Evolutionary conservation across 352 stramenopile genomes (phyloP).

Genomic region (Phytophthora syringae): DNA sequence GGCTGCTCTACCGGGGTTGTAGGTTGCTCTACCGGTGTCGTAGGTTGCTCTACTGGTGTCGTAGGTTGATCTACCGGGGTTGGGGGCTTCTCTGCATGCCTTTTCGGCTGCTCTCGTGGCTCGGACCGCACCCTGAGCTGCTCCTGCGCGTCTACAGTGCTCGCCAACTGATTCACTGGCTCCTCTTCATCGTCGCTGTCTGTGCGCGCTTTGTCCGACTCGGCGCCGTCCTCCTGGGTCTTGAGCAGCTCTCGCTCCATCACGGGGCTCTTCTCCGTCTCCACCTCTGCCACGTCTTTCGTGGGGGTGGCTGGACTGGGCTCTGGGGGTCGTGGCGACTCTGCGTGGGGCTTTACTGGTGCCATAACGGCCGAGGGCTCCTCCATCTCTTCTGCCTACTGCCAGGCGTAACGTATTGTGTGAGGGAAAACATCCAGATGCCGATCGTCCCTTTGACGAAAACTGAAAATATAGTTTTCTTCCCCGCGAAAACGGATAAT

Average conservation of each 20-base stretch:
- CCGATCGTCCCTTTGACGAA: constrained; percentile 23
- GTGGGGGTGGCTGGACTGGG: constrained; percentile 9
- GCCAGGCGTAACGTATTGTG: constrained; percentile 31
- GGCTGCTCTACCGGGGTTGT: not conserved
- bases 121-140: not conserved
- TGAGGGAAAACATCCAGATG: constrained; percentile 21
- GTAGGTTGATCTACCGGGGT: not conserved
- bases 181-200: constrained; percentile 42
- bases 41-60: constrained; percentile 12
- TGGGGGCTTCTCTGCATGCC: constrained; percentile 6
- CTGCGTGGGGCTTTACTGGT: constrained; percentile 11
- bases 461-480: constrained; percentile 20
- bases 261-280: constrained; percentile 36
- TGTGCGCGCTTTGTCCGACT: constrained; percentile 41
- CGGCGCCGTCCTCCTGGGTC: constrained; percentile 23
- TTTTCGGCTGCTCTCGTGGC: not conserved
- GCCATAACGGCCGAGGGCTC: constrained; percentile 7
- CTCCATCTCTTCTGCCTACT: constrained; percentile 33
- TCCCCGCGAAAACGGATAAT: constrained; percentile 9
- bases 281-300: constrained; percentile 26
- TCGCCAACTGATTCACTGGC: constrained; percentile 1
- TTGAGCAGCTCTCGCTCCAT: constrained; percentile 22
- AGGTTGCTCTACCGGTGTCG: constrained; percentile 4
- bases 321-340: constrained; percentile 3
- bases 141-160: not conserved